Base-by-base conservation (phyloP, 1,284 basidiomycete species). In the Austroboletus novae-zelandiae region DNA sequence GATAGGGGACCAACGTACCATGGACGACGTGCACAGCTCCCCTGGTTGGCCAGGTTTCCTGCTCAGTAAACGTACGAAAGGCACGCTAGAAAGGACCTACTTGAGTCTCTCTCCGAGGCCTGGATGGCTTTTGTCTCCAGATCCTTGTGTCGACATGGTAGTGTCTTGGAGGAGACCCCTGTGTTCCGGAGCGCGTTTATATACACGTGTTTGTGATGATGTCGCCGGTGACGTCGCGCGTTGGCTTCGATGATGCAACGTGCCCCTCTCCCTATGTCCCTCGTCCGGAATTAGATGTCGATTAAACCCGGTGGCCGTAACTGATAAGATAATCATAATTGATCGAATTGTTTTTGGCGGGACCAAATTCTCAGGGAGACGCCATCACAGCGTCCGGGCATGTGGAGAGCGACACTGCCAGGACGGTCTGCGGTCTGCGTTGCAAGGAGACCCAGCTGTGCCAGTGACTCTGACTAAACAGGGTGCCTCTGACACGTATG, bases 11-110 rank as follows among this genome's bases (percentile, higher is more conserved):
- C 7, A 2, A 48, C 54, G 6, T 35, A n/a, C 63, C 63, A 1
- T 69, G 66, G 3, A 54, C 50, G 34, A 65, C 34, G 8, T 67
- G 63, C 0, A 41, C 49, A 7, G 64, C 67, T 2, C 66, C 64
- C 44, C 64, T 65, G 50, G n/a, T 0, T 7, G 1, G 40, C 3
- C 18, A 39, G 9, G 31, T 32, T 9, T 14, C 31, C 3, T 32
- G 10, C 9, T 10, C 7, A 32, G 31, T 32, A 32, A n/a, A 39
- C 9, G 9, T 2, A 20, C 14, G 34, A 14, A 20, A 18, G 37
- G 20, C 17, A 14, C 11, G n/a, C 14, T n/a, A 13, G 18, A 25
- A 31, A 27, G 1, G 2, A n/a, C 51, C 4, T 31, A 62, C 66
- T 53, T 67, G 47, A 67, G 10, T 31, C 30, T 67, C 3, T 49